A percentile compares a stretch with the other conserved stretches of the same genome.
Conservation (phyloP, 2,329 filamentous ascomycete genomes). For the Huntiella decipiens region DNA sequence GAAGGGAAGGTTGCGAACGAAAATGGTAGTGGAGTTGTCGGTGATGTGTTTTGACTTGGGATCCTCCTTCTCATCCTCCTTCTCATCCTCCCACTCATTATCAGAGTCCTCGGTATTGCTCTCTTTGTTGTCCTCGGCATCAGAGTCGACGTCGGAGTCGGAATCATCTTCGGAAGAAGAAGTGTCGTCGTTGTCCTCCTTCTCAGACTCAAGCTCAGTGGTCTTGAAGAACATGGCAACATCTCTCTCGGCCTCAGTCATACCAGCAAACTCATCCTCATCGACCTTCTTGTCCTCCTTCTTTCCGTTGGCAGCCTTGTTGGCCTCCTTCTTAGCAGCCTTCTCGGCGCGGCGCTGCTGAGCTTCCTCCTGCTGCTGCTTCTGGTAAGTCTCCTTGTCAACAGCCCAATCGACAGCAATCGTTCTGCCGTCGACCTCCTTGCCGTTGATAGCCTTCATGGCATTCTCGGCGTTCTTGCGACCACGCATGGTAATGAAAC, state of each 20-base stretch:
- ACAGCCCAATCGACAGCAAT: conserved; percentile 95
- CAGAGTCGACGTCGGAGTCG: conserved; percentile 23
- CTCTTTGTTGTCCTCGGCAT: conserved; percentile 26
- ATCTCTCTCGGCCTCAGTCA: conserved; percentile 23
- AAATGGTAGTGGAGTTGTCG: conserved; percentile 61
- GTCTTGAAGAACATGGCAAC: conserved; percentile 36
- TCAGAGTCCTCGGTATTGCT: conserved; percentile 25
- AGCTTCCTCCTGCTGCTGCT: conserved; percentile 26
- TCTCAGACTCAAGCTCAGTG: conserved; percentile 37
- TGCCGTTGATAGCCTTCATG: conserved; percentile 70
- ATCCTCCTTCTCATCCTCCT: conserved; percentile 26
- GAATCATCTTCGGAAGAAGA: conserved; percentile 25
- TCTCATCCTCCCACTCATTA: conserved; percentile 24
- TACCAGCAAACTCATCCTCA: conserved; percentile 13
- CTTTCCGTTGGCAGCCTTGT: conserved; percentile 24
- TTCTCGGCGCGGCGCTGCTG: conserved; percentile 19
- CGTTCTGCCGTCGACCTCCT: conserved; percentile 67
- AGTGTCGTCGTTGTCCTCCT: conserved; percentile 30
- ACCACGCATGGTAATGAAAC: conserved; percentile 76
- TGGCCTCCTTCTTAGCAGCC: conserved; percentile 17
- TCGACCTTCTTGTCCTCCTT: conserved; percentile 18
- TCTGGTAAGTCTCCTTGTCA: conserved; percentile 71
- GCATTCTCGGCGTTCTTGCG: conserved; percentile 84
- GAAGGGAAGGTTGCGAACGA: conserved; percentile 88
- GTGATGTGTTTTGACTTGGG: conserved; percentile 27